Evolutionary conservation across 2,329 filamentous ascomycete genomes (phyloP), one percentile per base, ranked within the genome.

Genomic region (Ophiognomonia clavigignenti-juglandacearum): DNA sequence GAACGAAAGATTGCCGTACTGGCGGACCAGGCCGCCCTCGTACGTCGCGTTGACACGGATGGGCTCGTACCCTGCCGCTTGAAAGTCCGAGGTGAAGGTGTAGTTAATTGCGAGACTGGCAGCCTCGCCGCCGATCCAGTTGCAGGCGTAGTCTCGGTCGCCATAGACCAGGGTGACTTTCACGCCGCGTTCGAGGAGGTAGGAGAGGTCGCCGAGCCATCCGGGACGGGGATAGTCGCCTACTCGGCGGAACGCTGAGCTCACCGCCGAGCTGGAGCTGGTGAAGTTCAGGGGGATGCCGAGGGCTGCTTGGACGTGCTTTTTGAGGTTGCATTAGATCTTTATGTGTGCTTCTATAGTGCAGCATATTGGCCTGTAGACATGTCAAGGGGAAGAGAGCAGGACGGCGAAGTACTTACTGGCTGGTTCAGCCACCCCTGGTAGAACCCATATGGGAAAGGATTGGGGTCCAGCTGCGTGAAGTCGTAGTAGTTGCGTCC

Each of bases 1-100:
- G 58, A 81, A 81, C 3, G 73, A 76, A 36, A 81, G 70, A 50
- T 85, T 85, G 4, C 82, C 83, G 53, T 76, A 80, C 58, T 88
- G 82, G 1, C 83, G 73, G 0, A 85, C 82, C 40, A 76, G 73
- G 11, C 83, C 85, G 18, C 74, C 82, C 26, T 42, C 39, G 34
- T 43, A 42, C 3, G 71, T 66, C 3, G 65, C 68, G 55, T 84
- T 81, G 7, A 82, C 77, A 16, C 76, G 65, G 45, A 89, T 74
- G 4, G 80, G 74, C 0, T 77, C 73, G 58, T 88, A 89, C 1
- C 83, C 84, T 1, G 84, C 78, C 0, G 65, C 57, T 3, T 69
- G 67, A 61, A 88, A 88, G 14, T 62, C 57, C 1, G 75, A 72
- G 56, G 86, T 86, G 1, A 80, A 81, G 1, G 82, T 75, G 2